These are phyloP conservation scores for Ophiostoma sp. DNA, from an alignment of 2,329 filamentous ascomycete species.

Conservation along the genomic window DNA sequence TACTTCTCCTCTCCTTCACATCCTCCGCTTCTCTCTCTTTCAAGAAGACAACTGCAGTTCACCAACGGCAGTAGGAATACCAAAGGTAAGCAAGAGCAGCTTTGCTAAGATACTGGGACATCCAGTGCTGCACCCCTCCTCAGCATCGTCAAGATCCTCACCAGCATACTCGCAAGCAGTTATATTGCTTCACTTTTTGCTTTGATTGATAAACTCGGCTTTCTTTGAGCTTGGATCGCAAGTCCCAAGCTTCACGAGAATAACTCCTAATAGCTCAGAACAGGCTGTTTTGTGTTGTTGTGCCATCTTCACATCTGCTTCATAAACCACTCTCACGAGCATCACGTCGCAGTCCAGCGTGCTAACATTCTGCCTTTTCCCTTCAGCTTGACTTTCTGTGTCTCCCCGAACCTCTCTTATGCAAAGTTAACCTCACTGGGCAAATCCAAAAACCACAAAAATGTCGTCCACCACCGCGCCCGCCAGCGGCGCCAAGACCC, in stretches of 20 bases:
- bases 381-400: neutral
- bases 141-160: neutral
- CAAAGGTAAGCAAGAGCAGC: constrained; percentile 5
- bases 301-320: neutral
- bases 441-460: constrained; percentile 21
- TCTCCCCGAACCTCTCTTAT: neutral
- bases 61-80: neutral
- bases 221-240: neutral
- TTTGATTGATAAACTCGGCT: neutral
- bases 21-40: constrained; percentile 7
- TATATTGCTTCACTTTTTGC: neutral
- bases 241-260: neutral
- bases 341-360: neutral
- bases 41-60: constrained; percentile 13
- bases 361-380: neutral
- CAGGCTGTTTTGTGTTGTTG: neutral
- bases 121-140: neutral
- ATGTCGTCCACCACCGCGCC: constrained; percentile 53
- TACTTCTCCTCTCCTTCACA: constrained; percentile 12
- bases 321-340: neutral
- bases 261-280: neutral
- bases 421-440: constrained; percentile 13
- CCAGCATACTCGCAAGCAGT: neutral
- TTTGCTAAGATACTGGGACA: neutral
- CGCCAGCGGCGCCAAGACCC: constrained; percentile 44